Conservation (phyloP, 768 basidiomycete genomes). For the Tubosaeta sp. region DNA sequence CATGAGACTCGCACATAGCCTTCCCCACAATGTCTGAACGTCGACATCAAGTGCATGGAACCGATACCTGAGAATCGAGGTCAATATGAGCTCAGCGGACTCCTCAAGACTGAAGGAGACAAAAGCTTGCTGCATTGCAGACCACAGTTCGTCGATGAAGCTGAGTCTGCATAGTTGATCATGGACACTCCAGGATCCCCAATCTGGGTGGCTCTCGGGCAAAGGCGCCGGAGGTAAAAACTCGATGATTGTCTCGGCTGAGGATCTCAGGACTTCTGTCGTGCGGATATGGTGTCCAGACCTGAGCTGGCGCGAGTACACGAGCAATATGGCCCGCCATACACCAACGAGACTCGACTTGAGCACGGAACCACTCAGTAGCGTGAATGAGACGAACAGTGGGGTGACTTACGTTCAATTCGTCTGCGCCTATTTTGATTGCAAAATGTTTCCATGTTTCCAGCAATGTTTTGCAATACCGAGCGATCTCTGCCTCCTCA, state of each 20-base stretch:
- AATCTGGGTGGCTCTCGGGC: conserved; percentile 9
- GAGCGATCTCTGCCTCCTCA: conserved; percentile 35
- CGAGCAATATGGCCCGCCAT: conserved; percentile 59
- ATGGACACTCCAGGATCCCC: conserved; percentile 18
- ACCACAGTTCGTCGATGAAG: conserved; percentile 48
- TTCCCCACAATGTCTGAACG: conserved; percentile 43
- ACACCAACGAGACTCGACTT: conserved; percentile 39
- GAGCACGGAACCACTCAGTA: conserved; percentile 3
- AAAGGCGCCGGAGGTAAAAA: conserved; percentile 29
- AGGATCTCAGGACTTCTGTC: conserved; percentile 31
- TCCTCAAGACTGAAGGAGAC: conserved; percentile 35
- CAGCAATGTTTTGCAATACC: conserved; percentile 37
- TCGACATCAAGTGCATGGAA: conserved; percentile 38
- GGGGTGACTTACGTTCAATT: conserved; percentile 24
- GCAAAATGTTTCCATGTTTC: conserved; percentile 35
- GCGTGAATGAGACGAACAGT: neutral
- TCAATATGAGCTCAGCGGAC: conserved; percentile 45
- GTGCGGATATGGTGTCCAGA: conserved; percentile 33
- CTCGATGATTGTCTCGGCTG: conserved; percentile 33
- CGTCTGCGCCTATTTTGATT: conserved; percentile 11
- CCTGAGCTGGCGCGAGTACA: conserved; percentile 41
- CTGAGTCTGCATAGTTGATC: conserved; percentile 38
- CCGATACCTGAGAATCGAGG: conserved; percentile 38
- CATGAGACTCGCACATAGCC: conserved; percentile 47
- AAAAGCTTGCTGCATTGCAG: conserved; percentile 47